Evolutionary conservation across 2,329 filamentous ascomycete genomes (phyloP), one percentile per base, ranked within the genome.

Genomic region (Colletotrichum destructivum): DNA sequence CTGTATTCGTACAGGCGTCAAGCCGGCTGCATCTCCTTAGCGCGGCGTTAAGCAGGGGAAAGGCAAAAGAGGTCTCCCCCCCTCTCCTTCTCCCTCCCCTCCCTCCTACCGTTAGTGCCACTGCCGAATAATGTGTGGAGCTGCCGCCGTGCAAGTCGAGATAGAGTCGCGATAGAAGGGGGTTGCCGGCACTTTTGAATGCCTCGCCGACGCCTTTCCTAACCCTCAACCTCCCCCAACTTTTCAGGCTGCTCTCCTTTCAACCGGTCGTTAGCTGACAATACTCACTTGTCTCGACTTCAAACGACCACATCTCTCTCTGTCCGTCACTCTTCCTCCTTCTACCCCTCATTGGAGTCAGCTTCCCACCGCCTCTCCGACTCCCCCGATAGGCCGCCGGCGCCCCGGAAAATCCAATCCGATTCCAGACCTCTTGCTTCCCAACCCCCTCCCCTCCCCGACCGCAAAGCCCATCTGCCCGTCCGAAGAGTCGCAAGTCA

Each of bases 111-210:
- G 21, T 57, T 46, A 23, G 47, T 69, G 52, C 13, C 40, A 65
- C 66, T 69, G 49, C 66, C 49, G 66, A 49, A 70, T 49, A 40
- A 72, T 70, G 66, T 60, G 69, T 72, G 69, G 66, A 70, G 66
- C 61, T 72, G 51, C 47, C 66, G 35, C 40, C 31, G 54, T 42
- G 69, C 66, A 70, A 70, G 61, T 70, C 60, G 42, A 70, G 66
- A 72, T 72, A 65, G 40, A 56, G 60, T 70, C 61, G 69, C 65
- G 66, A 65, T 72, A 70, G 54, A 55, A 42, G 60, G 9, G 54
- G 69, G 60, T 60, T 51, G 23, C 51, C 60, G 47, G 31, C 69
- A 55, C 66, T 31, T 47, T 60, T 65, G 59, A 56, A 65, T 62
- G 69, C 54, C 66, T 71, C 65, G 54, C 59, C 65, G 55, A 71